A percentile compares a stretch with the other conserved stretches of the same genome.
Evolutionary conservation across 805 yeast genomes (phyloP).

Genomic region (Saccharomycopsis oosterbeekiorum): DNA sequence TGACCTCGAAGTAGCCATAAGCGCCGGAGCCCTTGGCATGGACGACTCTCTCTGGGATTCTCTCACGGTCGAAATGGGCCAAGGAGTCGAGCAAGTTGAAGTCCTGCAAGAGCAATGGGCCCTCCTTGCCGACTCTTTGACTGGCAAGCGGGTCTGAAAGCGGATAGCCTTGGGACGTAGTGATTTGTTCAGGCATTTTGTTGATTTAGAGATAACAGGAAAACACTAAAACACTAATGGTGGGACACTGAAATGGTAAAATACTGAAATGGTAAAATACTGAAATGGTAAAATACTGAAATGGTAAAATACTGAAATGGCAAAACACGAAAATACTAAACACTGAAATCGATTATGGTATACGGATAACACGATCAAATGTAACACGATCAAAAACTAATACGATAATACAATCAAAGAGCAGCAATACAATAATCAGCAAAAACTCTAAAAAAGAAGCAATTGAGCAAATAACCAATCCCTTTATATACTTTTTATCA

Average conservation of each 20-base stretch:
- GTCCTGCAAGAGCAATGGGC: constrained; percentile 76
- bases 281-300: no score
- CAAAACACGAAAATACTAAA: no score
- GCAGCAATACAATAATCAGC: not conserved
- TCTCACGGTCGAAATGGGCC: constrained; percentile 83
- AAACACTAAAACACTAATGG: no score
- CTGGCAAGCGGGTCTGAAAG: constrained; percentile 67
- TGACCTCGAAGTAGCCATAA: constrained; percentile 75
- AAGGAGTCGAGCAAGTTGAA: constrained; percentile 69
- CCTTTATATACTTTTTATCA: no score
- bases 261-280: no score
- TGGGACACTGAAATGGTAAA: no score
- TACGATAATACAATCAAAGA: not conserved
- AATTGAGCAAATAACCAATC: no score
- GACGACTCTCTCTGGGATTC: constrained; percentile 88
- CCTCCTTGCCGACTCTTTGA: constrained; percentile 64
- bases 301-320: no score
- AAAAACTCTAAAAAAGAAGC: no score
- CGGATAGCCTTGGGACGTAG: constrained; percentile 73
- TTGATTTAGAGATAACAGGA: not conserved
- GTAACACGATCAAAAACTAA: no score
- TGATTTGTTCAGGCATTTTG: constrained; percentile 34
- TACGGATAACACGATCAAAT: no score
- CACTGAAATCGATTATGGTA: no score
- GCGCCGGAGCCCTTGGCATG: constrained; percentile 95